Evolutionary conservation across 257 asterid genomes (phyloP), one percentile per base, ranked within the genome.

Genomic region (Rauvolfia tetraphylla): DNA sequence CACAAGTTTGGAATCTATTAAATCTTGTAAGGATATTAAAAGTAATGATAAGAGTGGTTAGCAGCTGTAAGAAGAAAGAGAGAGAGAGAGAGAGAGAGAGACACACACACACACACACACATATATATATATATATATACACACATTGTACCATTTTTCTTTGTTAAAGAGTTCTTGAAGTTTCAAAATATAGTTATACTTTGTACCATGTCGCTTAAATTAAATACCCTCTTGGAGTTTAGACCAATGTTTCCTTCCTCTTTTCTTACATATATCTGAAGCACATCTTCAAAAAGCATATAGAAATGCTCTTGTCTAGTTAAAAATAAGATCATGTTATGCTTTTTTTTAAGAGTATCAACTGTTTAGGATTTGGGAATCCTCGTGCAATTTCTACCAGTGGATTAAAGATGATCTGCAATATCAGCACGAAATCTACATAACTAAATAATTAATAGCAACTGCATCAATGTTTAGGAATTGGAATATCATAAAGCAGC

Each of bases 41-140:
- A 65, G 70, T 65, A 34, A 36, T 18, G 46, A 27, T 31, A 65
- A 63, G 42, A 63, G 70, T 65, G 70, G 46, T 65, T 36, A 65
- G 70, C 46, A 65, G 70, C 70, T 65, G 70, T 65, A 65, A 34
- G 11, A 17, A 1, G 14, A 34, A 7, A 63, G n/a, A 63, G 3
- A 8, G 8, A n/a, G n/a, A n/a, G n/a, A n/a, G n/a, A n/a, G n/a
- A n/a, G n/a, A n/a, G n/a, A n/a, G n/a, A n/a, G n/a, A n/a, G n/a
- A n/a, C n/a, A n/a, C n/a, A n/a, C n/a, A n/a, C n/a, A n/a, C n/a
- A n/a, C n/a, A 41, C 8, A 41, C 8, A 41, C 8, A 41, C 8
- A 41, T 41, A 41, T 41, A 41, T 41, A 41, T 41, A 41, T 41
- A 41, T 41, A 41, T 41, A 41, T 3, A 8, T 41, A 41, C 8